These are phyloP conservation scores for Neocallimastix lanati DNA, from an alignment of 192 early-diverging fungal genomes.

Conservation along the genomic window DNA sequence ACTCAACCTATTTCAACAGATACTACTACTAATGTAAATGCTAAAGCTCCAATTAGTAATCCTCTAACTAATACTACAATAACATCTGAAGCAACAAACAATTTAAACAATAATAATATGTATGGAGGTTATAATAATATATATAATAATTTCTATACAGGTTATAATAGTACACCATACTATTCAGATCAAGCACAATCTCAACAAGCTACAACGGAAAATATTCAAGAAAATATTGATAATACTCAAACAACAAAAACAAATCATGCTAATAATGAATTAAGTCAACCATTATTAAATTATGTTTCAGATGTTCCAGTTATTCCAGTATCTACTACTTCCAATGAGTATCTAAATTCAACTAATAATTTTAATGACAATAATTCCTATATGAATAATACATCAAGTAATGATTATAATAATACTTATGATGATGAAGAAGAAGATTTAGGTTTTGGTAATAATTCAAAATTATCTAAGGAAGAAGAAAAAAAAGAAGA, in stretches of 20 bases:
- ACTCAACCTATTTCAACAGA: no score
- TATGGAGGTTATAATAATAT: not conserved
- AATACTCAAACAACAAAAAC: not conserved
- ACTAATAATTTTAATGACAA: no score
- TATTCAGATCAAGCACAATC: not conserved
- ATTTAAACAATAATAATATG: not conserved
- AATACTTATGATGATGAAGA: slow-evolving; percentile 18
- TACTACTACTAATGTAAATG: no score
- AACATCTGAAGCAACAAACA: not conserved
- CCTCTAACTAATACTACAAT: not conserved
- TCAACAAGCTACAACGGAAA: not conserved
- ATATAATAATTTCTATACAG: no score
- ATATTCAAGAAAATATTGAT: not conserved
- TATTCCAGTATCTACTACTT: not conserved
- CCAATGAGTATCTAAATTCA: no score
- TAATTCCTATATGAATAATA: not conserved
- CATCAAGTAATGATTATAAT: not conserved
- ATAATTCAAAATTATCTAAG: slow-evolving; percentile 19
- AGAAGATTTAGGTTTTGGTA: slow-evolving; percentile 44
- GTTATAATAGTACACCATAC: not conserved
- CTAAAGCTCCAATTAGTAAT: not conserved
- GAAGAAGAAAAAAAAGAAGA: slow-evolving; percentile 3
- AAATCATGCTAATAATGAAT: no score
- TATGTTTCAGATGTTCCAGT: not conserved
- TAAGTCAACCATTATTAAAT: not conserved